These are phyloP conservation scores for Phyllosticta citriasiana DNA, from an alignment of 2,329 filamentous ascomycete species.

Conservation along the genomic window DNA sequence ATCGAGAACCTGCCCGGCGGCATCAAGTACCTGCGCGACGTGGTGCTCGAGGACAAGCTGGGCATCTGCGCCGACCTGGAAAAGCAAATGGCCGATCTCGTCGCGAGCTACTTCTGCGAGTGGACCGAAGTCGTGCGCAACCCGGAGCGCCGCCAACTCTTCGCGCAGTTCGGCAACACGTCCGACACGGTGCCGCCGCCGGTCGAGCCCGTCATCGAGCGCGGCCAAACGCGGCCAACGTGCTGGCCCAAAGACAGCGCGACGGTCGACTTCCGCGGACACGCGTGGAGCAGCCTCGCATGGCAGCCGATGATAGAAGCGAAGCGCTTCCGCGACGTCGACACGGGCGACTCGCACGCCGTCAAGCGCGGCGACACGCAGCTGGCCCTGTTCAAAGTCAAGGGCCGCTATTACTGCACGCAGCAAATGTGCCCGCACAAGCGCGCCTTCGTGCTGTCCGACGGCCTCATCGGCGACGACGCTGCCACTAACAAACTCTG, in stretches of 20 bases:
- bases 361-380: conserved; percentile 85
- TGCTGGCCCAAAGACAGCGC: conserved; percentile 65
- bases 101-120: conserved; percentile 79
- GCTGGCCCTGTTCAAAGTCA: conserved; percentile 75
- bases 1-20: conserved; percentile 75
- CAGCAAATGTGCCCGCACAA: conserved; percentile 96
- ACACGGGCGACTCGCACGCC: conserved; percentile 64
- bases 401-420: conserved; percentile 70
- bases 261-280: conserved; percentile 62
- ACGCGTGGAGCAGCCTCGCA: conserved; percentile 52
- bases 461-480: conserved; percentile 70
- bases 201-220: conserved; percentile 62
- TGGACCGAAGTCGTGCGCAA: conserved; percentile 75
- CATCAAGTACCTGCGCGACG: conserved; percentile 70
- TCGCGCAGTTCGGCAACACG: conserved; percentile 79
- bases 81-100: conserved; percentile 76
- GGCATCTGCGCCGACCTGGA: conserved; percentile 79
- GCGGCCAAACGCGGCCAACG: conserved; percentile 62
- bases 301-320: conserved; percentile 76
- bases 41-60: conserved; percentile 75
- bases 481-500: conserved; percentile 55
- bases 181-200: conserved; percentile 53
- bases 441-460: conserved; percentile 77
- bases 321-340: conserved; percentile 56
- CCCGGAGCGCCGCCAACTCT: conserved; percentile 57